Base-by-base conservation (phyloP, 495 filamentous ascomycete species). In the Penicillium soppii region DNA sequence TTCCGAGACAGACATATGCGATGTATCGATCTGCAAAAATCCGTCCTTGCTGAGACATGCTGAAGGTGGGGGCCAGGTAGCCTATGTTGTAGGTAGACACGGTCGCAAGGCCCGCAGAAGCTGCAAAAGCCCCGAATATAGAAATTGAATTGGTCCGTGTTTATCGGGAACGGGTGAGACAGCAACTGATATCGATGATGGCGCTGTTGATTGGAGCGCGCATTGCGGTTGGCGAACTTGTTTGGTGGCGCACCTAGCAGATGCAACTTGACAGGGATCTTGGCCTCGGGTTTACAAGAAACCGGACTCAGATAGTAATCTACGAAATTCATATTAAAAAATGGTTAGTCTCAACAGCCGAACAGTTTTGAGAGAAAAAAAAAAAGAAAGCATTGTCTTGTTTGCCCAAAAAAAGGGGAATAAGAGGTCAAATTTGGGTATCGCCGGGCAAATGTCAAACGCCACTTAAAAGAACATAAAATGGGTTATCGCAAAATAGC, bases 261-360 rank as follows among this genome's bases (percentile, higher is more conserved):
- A 44, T 55, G 58, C 50, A 65, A 51, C 52, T 44, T 38, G 58
- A 64, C 62, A 63, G 49, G 58, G 59, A 47, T 56, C 45, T 53
- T 52, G 53, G 53, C 52, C 55, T 36, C 62, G 47, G 43, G 56
- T 77, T 32, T 82, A 88, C 67, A 89, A 73, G 74, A 89, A 89
- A 62, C 85, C 85, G 53, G 85, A 89, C 72, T 89, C 85, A 53
- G 84, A 85, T 41, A 89, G 74, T 54, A 89, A 76, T 74, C 85
- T 89, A 74, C 69, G 70, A 44, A 43, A 35, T 56, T 53, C 55
- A 65, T 45, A 65, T 58, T 56, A 65, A 58, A 60, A 67, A 62
- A 58, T 35, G 52, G 67, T 69, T 70, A 75, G 69, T 74, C 62
- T 64, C 50, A 69, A 58, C 46, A 47, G 48, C 52, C 51, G 49